Evolutionary conservation across 768 basidiomycete genomes (phyloP), one percentile per base, ranked within the genome.

Genomic region (Termitomyces titanicus): DNA sequence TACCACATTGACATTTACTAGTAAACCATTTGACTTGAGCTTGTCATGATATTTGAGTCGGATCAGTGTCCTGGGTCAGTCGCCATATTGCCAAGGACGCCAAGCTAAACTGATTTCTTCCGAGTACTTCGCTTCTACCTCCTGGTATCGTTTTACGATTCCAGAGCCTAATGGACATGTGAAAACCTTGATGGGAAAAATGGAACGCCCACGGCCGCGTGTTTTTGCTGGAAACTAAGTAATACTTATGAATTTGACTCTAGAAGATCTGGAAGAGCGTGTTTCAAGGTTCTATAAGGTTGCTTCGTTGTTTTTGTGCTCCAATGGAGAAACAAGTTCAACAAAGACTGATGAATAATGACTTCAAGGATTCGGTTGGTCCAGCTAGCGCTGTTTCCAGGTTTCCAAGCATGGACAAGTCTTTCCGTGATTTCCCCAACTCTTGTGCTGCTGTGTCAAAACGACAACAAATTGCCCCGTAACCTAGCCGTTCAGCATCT

Each of bases 371-470:
- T 18, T 24, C 24, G 37, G 31, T 25, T 18, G n/a, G 37, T 56
- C 55, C 52, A n/a, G n/a, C n/a, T n/a, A n/a, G n/a, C n/a, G 34
- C 44, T 57, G 47, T 34, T 34, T 29, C 6, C 11, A 38, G 17
- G 2, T 37, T 40, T 52, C n/a, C 7, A 33, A n/a, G 27, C 22
- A 27, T 46, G 43, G 12, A 37, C 10, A 29, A 13, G 34, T 39
- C 37, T 38, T 35, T 49, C 56, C 51, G 56, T 38, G 25, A 29
- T 57, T 57, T n/a, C 49, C 53, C 56, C 56, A 57, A 44, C 8
- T 31, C 51, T 55, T 45, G 51, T 38, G 40, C 48, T 35, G 48
- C 29, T 69, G 56, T 64, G 71, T 52, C 65, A 68, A 33, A 17
- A 43, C 45, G 12, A n/a, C 15, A 37, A 37, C 47, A n/a, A n/a